These are phyloP conservation scores for Colletotrichum navitas DNA, from an alignment of 2,329 filamentous ascomycete genomes.

Conservation along the genomic window DNA sequence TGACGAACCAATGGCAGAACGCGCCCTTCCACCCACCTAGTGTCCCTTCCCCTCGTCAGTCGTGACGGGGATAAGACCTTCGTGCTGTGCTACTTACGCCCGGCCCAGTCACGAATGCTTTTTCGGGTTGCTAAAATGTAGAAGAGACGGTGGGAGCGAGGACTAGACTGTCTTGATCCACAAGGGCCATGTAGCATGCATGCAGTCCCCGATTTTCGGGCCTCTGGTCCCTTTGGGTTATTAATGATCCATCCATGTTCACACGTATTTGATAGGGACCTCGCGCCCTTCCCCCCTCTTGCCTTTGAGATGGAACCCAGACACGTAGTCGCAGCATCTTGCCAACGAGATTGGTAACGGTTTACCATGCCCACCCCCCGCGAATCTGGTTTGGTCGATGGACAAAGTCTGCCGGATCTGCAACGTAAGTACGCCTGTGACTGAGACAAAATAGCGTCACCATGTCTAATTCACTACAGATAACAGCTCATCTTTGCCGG, in stretches of 20 bases:
- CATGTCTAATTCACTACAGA: constrained; percentile 12
- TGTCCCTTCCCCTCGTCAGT: constrained; percentile 27
- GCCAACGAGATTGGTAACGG: constrained; percentile 12
- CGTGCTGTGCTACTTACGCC: constrained; percentile 13
- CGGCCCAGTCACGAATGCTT: constrained; percentile 30
- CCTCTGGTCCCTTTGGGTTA: constrained; percentile 13
- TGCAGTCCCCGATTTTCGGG: constrained; percentile 38
- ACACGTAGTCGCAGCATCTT: not conserved
- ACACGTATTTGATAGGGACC: constrained; percentile 25
- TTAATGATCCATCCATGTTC: constrained; percentile 32
- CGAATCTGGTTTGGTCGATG: not conserved
- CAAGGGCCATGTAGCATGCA: constrained; percentile 33
- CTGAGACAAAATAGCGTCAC: not conserved
- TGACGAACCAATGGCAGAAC: constrained; percentile 29
- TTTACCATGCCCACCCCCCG: constrained; percentile 20
- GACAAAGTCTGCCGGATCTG: constrained; percentile 12
- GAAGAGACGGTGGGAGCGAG: constrained; percentile 30
- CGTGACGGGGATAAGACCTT: constrained; percentile 36
- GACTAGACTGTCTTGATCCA: constrained; percentile 30
- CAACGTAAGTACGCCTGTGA: constrained; percentile 19
- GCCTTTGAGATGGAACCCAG: constrained; percentile 12
- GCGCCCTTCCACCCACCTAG: constrained; percentile 17
- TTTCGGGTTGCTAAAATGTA: constrained; percentile 6
- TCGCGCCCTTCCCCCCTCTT: constrained; percentile 13
- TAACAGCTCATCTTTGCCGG: constrained; percentile 20